Conservation (phyloP, 257 asterid genomes). For the Solanum okadae region DNA sequence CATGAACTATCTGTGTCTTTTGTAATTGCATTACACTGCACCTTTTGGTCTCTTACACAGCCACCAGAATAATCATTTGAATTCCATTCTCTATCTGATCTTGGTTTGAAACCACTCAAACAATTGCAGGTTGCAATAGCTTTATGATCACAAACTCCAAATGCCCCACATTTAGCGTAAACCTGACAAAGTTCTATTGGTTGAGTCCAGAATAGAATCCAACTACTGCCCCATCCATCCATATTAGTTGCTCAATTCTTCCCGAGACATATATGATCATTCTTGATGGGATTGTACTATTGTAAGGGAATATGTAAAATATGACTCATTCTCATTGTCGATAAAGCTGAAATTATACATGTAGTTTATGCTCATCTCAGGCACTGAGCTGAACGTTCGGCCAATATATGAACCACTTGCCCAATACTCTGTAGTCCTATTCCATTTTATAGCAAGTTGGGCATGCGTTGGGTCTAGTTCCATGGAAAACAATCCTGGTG, state of each 20-base stretch:
- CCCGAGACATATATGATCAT: constrained; percentile 13
- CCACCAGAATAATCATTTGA: constrained; percentile 30
- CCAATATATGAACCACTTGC: neutral
- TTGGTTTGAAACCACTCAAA: constrained; percentile 21
- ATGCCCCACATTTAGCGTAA: constrained; percentile 38
- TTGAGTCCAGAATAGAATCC: constrained; percentile 37
- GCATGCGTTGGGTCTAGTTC: neutral
- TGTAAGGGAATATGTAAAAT: constrained; percentile 19
- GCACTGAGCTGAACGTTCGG: neutral
- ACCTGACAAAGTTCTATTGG: constrained; percentile 40
- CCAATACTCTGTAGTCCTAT: neutral
- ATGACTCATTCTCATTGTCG: constrained; percentile 21
- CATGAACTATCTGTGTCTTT: neutral
- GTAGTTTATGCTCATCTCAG: constrained; percentile 12
- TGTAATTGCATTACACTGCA: neutral
- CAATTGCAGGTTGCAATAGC: constrained; percentile 24
- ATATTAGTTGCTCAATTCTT: fast-evolving
- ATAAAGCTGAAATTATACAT: constrained; percentile 11
- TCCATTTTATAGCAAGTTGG: neutral
- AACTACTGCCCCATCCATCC: neutral
- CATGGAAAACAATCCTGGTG: neutral
- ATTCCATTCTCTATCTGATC: constrained; percentile 16
- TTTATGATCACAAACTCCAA: constrained; percentile 18
- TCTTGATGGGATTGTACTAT: constrained; percentile 1
- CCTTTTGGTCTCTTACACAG: neutral